Evolutionary conservation across 441 rosid species (phyloP), one percentile per base, ranked within the genome.

Genomic region (Breynia disticha): DNA sequence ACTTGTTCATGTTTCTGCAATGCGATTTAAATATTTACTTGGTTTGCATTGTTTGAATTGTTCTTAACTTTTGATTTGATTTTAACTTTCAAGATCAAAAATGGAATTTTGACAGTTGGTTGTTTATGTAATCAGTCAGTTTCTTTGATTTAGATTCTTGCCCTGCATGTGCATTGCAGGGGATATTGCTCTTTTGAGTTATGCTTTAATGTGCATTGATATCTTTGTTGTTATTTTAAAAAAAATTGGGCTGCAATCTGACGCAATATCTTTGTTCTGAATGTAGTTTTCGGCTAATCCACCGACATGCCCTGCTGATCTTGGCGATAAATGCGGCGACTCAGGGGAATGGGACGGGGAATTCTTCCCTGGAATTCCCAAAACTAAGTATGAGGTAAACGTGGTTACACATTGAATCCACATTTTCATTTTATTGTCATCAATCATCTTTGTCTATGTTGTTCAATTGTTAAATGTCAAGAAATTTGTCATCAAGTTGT

Each of bases 291-390:
- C 81, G 66, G 71, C 59, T 55, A 49, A 19, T 50, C 68, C 84
- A 41, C 88, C 52, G 55, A 89, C 90, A 15, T 93, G 99, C 66
- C 95, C 95, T 51, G 86, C 96, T 67, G 66, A 72, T 72, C 75
- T 68, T 56, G 76, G 63, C 14, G 43, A 65, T 13, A 52, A 71
- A 19, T 81, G 84, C 50, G 59, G 57, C 55, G 87, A 71, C 60
- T 68, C 79, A n/a, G 87, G 65, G 55, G 87, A 74, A 19, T 93
- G 99, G 97, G 54, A 80, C 64, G 97, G 93, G 50, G 99, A 93
- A 28, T 89, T 86, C 68, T 93, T 93, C 74, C 97, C 90, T 37
- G 89, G 60, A 8, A 80, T 93, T 67, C 84, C 90, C 46, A 72
- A 77, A 22, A 78, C 89, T 68, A 81, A 83, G 70, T 89, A 79